Percentiles rank a stretch among this genome's conserved stretches.
Evolutionary conservation across 2,329 filamentous ascomycete genomes (phyloP).

Genomic region (Microcyclosporella mali): DNA sequence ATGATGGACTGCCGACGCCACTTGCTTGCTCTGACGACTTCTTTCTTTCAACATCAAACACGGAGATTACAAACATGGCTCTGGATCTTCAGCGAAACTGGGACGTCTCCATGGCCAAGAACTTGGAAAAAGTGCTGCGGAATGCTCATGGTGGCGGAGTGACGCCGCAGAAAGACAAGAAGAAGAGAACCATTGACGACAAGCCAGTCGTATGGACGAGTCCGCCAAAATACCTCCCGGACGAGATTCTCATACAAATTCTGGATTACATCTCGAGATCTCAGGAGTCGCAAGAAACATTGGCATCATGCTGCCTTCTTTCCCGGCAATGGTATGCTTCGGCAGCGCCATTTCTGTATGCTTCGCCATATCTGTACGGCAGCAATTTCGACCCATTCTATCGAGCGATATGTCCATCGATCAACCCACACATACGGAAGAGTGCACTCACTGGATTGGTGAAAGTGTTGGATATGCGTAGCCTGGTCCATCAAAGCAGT

Average conservation of each 20-base stretch:
- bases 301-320: slow-evolving; percentile 49
- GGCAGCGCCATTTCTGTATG: slow-evolving; percentile 48
- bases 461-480: slow-evolving; percentile 47
- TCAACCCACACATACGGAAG: slow-evolving; percentile 44
- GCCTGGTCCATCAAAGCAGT: slow-evolving; percentile 54
- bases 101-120: slow-evolving; percentile 32
- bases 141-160: background rate
- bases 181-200: slow-evolving; percentile 1
- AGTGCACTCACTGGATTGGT: slow-evolving; percentile 48
- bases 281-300: slow-evolving; percentile 38
- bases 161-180: slow-evolving; percentile 3
- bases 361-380: slow-evolving; percentile 46
- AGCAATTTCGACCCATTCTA: slow-evolving; percentile 50
- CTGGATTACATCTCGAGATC: slow-evolving; percentile 38
- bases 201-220: slow-evolving; percentile 15
- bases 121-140: slow-evolving; percentile 23
- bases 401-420: slow-evolving; percentile 48
- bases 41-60: background rate
- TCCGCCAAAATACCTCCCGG: slow-evolving; percentile 42
- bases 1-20: slow-evolving; percentile 1
- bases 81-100: slow-evolving; percentile 33
- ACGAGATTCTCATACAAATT: slow-evolving; percentile 50
- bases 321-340: slow-evolving; percentile 53
- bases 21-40: background rate
- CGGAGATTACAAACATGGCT: slow-evolving; percentile 21